Evolutionary conservation across 768 basidiomycete species (phyloP).

Genomic region (Russula abietina): DNA sequence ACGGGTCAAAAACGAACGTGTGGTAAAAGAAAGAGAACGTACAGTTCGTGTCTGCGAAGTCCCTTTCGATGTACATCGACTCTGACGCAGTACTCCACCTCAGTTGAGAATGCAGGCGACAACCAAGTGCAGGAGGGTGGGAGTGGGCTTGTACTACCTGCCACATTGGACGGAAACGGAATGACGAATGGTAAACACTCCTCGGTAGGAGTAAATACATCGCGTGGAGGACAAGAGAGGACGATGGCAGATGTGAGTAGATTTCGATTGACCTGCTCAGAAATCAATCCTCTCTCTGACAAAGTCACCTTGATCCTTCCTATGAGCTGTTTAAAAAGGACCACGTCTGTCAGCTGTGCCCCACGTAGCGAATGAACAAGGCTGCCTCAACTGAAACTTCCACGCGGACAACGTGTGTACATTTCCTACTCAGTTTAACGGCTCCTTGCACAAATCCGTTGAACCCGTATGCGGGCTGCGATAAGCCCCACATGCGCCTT

Average conservation of each 20-base stretch:
- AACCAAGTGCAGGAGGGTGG: slow-evolving; percentile 38
- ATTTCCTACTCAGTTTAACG: slow-evolving; percentile 33
- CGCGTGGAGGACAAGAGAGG: slow-evolving; percentile 13
- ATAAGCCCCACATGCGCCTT: slow-evolving; percentile 35
- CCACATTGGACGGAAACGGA: slow-evolving; percentile 35
- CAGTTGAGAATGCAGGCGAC: slow-evolving; percentile 29
- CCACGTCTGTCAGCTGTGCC: slow-evolving; percentile 2
- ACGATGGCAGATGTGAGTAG: slow-evolving; percentile 4
- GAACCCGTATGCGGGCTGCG: slow-evolving; percentile 39
- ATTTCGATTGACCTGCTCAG: slow-evolving; percentile 9
- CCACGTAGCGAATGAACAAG: background rate
- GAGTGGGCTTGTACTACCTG: slow-evolving; percentile 29
- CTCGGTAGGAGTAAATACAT: slow-evolving; percentile 16
- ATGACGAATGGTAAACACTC: slow-evolving; percentile 33
- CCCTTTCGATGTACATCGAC: slow-evolving; percentile 38
- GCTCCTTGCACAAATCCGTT: slow-evolving; percentile 39
- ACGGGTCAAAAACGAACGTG: background rate
- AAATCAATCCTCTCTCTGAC: slow-evolving; percentile 29
- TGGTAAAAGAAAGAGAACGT: slow-evolving; percentile 20
- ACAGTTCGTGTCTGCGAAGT: slow-evolving; percentile 39
- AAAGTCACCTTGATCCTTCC: slow-evolving; percentile 34
- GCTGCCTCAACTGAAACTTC: slow-evolving; percentile 34
- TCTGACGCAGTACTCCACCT: slow-evolving; percentile 36
- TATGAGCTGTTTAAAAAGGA: slow-evolving; percentile 31
- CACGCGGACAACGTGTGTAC: slow-evolving; percentile 36